phyloP scores from a whole-genome alignment of 768 basidiomycete species.

The Phallus indusiatus region DNA sequence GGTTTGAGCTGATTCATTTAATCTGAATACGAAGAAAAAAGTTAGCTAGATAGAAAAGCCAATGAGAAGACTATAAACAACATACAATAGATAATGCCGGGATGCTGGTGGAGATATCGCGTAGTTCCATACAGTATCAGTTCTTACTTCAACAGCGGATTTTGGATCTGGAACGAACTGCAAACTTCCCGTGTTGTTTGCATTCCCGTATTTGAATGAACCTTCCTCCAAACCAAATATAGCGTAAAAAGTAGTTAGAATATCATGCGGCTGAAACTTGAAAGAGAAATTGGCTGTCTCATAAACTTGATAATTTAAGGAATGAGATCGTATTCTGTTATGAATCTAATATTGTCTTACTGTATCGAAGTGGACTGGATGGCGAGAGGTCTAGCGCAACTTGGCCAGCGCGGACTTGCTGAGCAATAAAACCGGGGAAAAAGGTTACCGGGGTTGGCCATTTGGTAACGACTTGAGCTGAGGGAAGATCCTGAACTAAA shows the following conservation, averaged over 20 bases:
- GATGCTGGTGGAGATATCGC: neutral
- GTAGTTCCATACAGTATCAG: neutral
- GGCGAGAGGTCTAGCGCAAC: neutral
- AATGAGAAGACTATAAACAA: neutral
- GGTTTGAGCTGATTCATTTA: neutral
- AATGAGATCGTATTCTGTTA: neutral
- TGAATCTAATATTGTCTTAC: neutral
- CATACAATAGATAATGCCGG: neutral
- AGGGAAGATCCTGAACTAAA: neutral
- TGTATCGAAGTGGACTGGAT: neutral
- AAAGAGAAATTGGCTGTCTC: neutral
- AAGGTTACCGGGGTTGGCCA: slow-evolving; percentile 4
- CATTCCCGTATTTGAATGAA: slow-evolving; percentile 4
- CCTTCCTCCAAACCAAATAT: neutral
- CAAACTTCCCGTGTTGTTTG: neutral
- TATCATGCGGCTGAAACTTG: neutral
- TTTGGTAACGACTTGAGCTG: neutral
- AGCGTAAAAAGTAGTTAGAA: neutral
- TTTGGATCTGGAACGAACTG: neutral
- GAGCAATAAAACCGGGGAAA: neutral
- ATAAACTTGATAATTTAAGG: neutral
- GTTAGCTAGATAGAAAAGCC: neutral
- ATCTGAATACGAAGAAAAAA: neutral
- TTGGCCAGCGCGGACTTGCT: neutral
- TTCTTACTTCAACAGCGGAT: neutral